Base-by-base conservation (phyloP, 495 filamentous ascomycete species). In the Gamarada debralockiae region DNA sequence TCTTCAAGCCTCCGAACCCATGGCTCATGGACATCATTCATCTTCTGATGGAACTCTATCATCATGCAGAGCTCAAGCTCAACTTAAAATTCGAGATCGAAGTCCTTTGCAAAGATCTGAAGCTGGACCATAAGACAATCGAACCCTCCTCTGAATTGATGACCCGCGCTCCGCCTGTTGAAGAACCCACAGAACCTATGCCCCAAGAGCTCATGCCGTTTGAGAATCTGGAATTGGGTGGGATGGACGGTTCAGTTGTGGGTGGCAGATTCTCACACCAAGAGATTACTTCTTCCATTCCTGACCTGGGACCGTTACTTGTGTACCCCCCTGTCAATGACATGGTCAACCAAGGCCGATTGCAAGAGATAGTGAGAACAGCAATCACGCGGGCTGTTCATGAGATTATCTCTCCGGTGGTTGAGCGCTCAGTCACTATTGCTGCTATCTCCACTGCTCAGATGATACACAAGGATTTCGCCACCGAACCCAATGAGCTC, bases 41-140 rank as follows among this genome's bases (percentile, higher is more conserved):
- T 36, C 71, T 96, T 13, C 75, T 99, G 43, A 84, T 93, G 47
- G 93, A 97, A 57, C 78, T 99, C 14, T 97, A 97, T 56, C 83
- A 95, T 54, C 85, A 82, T 61, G 89, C 88, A n/a, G 90, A 96
- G 57, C 68, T 97, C 38, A 97, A 96, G 65, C 76, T 97, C 36
- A 96, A 97, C 58, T 81, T 92, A 29, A 97, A 95, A 61, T 99
- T 99, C 58, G 93, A 97, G 65, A 97, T 99, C 57, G 93, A 99
- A 66, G 90, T 97, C 7, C 75, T 99, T 9, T 97, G 90, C 71
- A 93, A 90, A 65, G 90, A 89, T 23, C 73, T 99, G n/a, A 83
- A 85, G 40, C 73, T 96, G 17, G 87, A 96, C 51, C 83, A 92
- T 70, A 95, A 91, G 66, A 79, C 73, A 36, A 87, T 97, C 47